These are phyloP conservation scores for Fusarium beomiforme DNA, from an alignment of 2,329 filamentous ascomycete species.

Conservation along the genomic window DNA sequence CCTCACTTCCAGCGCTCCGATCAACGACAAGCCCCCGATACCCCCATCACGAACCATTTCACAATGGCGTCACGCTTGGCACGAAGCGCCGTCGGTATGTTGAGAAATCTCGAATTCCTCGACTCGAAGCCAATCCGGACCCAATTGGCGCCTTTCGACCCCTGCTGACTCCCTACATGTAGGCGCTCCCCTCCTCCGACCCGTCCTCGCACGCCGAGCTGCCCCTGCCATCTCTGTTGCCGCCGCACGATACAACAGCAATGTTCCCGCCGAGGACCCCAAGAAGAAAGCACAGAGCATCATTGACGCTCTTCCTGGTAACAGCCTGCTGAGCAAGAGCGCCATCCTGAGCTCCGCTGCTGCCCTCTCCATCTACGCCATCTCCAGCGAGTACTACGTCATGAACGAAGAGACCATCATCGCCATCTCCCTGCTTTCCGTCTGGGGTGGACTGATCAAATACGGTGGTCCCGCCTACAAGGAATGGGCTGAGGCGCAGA, in stretches of 20 bases:
- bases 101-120: constrained; percentile 12
- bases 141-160: constrained; percentile 45
- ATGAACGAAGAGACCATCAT: constrained; percentile 99
- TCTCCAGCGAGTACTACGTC: constrained; percentile 99
- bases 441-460: constrained; percentile 93
- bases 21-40: constrained; percentile 58
- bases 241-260: constrained; percentile 75
- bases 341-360: constrained; percentile 95
- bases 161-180: constrained; percentile 40
- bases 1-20: constrained; percentile 56
- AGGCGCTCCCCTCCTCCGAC: constrained; percentile 94
- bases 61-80: constrained; percentile 98
- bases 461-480: constrained; percentile 92
- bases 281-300: constrained; percentile 98
- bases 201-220: constrained; percentile 77
- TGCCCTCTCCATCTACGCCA: constrained; percentile 90
- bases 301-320: constrained; percentile 91
- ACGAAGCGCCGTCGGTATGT: constrained; percentile 94
- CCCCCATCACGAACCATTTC: constrained; percentile 67
- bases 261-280: constrained; percentile 85
- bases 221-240: constrained; percentile 79
- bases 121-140: constrained; percentile 19
- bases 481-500: constrained; percentile 90
- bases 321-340: constrained; percentile 92
- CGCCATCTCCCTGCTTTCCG: constrained; percentile 88